Percentiles rank a stretch among this genome's conserved stretches.
Evolutionary conservation across 2,329 filamentous ascomycete genomes (phyloP).

Genomic region (Sporothrix mexicana): DNA sequence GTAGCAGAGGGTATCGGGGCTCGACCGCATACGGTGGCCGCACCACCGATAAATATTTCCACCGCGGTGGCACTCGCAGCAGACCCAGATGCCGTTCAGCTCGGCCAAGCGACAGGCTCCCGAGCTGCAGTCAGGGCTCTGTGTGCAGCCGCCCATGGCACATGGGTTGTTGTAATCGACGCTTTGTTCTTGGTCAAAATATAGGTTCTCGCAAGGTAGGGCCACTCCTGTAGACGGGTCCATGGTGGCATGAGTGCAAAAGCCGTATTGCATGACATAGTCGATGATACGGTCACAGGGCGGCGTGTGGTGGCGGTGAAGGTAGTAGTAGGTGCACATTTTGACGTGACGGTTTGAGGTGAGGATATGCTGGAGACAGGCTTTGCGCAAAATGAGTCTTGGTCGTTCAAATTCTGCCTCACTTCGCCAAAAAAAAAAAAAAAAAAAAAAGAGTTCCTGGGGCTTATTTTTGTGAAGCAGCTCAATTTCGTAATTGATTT

Average conservation of each 20-base stretch:
- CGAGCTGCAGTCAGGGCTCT: slow-evolving; percentile 53
- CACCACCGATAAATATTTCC: slow-evolving; percentile 55
- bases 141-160: slow-evolving; percentile 52
- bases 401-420: no score
- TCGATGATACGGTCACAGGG: slow-evolving; percentile 35
- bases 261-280: slow-evolving; percentile 38
- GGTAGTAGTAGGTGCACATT: slow-evolving; percentile 60
- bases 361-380: background rate
- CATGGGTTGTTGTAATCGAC: slow-evolving; percentile 53
- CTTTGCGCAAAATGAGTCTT: background rate
- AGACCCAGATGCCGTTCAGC: slow-evolving; percentile 56
- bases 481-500: no score
- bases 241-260: slow-evolving; percentile 35
- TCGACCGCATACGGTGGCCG: slow-evolving; percentile 52
- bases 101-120: slow-evolving; percentile 57
- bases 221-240: slow-evolving; percentile 33
- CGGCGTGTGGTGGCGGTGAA: slow-evolving; percentile 55
- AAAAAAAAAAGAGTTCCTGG: no score
- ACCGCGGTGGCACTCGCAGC: slow-evolving; percentile 56
- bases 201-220: slow-evolving; percentile 43
- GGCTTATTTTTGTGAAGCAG: no score
- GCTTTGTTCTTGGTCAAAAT: slow-evolving; percentile 44
- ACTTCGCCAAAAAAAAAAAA: no score
- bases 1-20: slow-evolving; percentile 59
- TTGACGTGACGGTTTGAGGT: slow-evolving; percentile 24